Evolutionary conservation across 768 basidiomycete genomes (phyloP).

Genomic region (Lentinus tigrinus): DNA sequence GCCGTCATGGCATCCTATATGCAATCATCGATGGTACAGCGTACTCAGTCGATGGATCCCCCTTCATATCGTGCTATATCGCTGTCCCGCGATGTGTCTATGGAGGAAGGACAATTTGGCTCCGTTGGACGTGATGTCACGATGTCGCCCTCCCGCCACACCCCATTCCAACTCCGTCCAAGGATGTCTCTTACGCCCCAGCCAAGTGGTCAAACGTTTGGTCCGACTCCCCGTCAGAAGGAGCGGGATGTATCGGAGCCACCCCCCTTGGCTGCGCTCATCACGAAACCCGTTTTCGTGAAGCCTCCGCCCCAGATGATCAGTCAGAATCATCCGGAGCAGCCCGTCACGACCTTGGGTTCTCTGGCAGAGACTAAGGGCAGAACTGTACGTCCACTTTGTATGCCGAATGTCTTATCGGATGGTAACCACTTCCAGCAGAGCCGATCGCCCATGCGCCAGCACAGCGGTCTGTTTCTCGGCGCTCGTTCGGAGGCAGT

Average conservation of each 20-base stretch:
- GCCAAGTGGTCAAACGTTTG: slow-evolving; percentile 44
- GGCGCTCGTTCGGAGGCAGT: slow-evolving; percentile 11
- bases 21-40: slow-evolving; percentile 29
- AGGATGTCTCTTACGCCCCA: slow-evolving; percentile 73
- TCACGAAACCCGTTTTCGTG: slow-evolving; percentile 68
- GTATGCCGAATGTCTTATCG: background rate
- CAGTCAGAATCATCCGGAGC: slow-evolving; percentile 2
- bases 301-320: slow-evolving; percentile 46
- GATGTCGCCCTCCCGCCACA: slow-evolving; percentile 45
- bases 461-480: slow-evolving; percentile 14
- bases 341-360: slow-evolving; percentile 24
- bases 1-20: slow-evolving; percentile 7
- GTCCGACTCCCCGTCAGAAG: slow-evolving; percentile 40
- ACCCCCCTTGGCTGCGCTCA: slow-evolving; percentile 60
- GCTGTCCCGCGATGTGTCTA: slow-evolving; percentile 40
- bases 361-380: slow-evolving; percentile 23
- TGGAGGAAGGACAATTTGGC: slow-evolving; percentile 36
- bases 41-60: slow-evolving; percentile 78
- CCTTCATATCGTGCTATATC: slow-evolving; percentile 33
- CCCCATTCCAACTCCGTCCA: slow-evolving; percentile 51
- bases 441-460: slow-evolving; percentile 16
- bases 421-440: slow-evolving; percentile 19
- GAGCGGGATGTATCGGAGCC: slow-evolving; percentile 64
- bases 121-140: slow-evolving; percentile 41
- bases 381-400: slow-evolving; percentile 4